These are phyloP conservation scores for Solanum etuberosum DNA, from an alignment of 257 asterid species.

Conservation along the genomic window DNA sequence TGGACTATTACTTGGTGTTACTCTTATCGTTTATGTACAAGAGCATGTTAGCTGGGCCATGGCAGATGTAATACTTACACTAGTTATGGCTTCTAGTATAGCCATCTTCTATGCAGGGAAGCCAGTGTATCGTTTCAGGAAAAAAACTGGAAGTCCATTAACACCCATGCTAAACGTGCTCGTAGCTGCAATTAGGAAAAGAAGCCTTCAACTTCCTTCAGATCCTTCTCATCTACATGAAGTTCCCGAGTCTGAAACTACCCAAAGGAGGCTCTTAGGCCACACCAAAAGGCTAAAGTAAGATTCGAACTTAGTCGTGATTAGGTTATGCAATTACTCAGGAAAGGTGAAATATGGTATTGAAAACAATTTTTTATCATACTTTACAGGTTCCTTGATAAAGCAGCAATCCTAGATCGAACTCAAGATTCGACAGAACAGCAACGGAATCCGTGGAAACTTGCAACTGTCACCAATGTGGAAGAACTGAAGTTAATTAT, in stretches of 20 bases:
- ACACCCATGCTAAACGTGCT: slow-evolving; percentile 61
- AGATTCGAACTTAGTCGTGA: not conserved
- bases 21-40: slow-evolving; percentile 51
- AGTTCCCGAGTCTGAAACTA: slow-evolving; percentile 30
- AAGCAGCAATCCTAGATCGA: slow-evolving; percentile 53
- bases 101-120: slow-evolving; percentile 40
- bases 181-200: slow-evolving; percentile 56
- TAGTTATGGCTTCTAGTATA: slow-evolving; percentile 36
- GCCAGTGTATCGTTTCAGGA: slow-evolving; percentile 53
- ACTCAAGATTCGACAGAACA: not conserved
- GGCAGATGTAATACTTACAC: slow-evolving; percentile 54
- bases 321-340: not conserved
- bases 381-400: slow-evolving; percentile 62
- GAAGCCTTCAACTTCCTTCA: slow-evolving; percentile 35
- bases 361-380: not conserved
- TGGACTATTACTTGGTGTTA: slow-evolving; percentile 64
- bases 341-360: not conserved
- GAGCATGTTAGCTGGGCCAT: slow-evolving; percentile 67
- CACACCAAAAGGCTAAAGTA: slow-evolving; percentile 65
- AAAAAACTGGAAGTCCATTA: slow-evolving; percentile 57
- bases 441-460: slow-evolving; percentile 37
- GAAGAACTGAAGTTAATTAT: slow-evolving; percentile 58
- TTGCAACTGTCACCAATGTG: slow-evolving; percentile 49
- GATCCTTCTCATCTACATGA: slow-evolving; percentile 43
- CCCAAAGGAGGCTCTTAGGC: slow-evolving; percentile 36